Conservation (phyloP, 2,329 filamentous ascomycete species). For the Parastagonospora avenae region DNA sequence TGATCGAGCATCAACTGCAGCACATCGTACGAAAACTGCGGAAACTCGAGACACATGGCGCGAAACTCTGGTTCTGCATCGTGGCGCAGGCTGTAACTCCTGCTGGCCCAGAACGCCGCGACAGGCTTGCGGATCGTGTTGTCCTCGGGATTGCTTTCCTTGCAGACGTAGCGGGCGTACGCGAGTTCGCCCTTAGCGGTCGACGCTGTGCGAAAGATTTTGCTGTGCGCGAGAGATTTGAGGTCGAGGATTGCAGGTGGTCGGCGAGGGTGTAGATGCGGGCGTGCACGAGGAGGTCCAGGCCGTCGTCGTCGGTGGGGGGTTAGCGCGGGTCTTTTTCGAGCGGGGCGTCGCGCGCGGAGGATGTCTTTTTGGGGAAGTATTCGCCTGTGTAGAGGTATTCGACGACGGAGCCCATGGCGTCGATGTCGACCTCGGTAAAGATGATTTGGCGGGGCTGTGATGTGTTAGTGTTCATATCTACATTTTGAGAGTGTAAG, state of each 20-base stretch:
- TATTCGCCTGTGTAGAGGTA: slow-evolving; percentile 87
- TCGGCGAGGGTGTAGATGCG: slow-evolving; percentile 88
- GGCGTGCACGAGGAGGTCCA: slow-evolving; percentile 85
- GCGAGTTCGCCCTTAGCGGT: slow-evolving; percentile 89
- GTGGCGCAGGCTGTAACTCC: slow-evolving; percentile 78
- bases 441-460: slow-evolving; percentile 73
- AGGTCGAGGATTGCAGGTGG: slow-evolving; percentile 70
- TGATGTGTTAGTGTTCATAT: no score
- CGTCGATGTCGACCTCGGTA: slow-evolving; percentile 69
- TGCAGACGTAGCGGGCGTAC: slow-evolving; percentile 90
- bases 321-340: slow-evolving; percentile 71
- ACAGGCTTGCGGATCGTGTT: slow-evolving; percentile 77
- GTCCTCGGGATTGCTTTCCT: slow-evolving; percentile 72
- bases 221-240: slow-evolving; percentile 78
- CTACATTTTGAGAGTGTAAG: no score
- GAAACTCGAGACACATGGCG: slow-evolving; percentile 82
- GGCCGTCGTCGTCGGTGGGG: slow-evolving; percentile 74
- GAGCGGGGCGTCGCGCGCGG: slow-evolving; percentile 68
- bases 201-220: slow-evolving; percentile 90
- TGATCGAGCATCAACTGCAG: slow-evolving; percentile 67
- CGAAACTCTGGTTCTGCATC: slow-evolving; percentile 88
- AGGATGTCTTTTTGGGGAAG: slow-evolving; percentile 69
- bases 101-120: slow-evolving; percentile 87
- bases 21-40: slow-evolving; percentile 92
- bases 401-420: slow-evolving; percentile 79